These are phyloP conservation scores for Dionaea muscipula DNA, from an alignment of 179 eudicot species.

Conservation along the genomic window DNA sequence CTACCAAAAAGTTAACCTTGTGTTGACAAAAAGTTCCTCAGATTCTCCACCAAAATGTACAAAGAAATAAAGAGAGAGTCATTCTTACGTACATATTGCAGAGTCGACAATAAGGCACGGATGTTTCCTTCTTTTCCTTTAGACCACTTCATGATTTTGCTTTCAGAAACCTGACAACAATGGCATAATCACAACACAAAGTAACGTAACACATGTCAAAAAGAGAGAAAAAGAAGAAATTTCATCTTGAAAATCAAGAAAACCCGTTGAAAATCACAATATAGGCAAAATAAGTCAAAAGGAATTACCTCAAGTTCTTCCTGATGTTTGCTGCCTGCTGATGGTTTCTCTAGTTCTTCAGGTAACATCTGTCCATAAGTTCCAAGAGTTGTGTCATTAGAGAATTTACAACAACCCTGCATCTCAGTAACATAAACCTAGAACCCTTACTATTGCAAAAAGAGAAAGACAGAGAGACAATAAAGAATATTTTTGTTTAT, in stretches of 20 bases:
- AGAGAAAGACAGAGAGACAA: too few species aligned
- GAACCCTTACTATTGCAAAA: too few species aligned
- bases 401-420: neutral
- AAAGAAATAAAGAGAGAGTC: neutral
- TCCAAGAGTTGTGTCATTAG: constrained; percentile 4
- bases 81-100: constrained; percentile 55
- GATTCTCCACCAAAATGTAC: too few species aligned
- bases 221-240: neutral
- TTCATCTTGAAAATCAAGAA: neutral
- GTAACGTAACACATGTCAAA: neutral
- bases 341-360: constrained; percentile 16
- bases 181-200: neutral
- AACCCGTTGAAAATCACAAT: neutral
- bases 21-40: too few species aligned
- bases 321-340: constrained; percentile 17
- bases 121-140: constrained; percentile 86
- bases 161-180: constrained; percentile 37
- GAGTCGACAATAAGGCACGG: constrained; percentile 74
- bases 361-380: constrained; percentile 29
- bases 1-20: too few species aligned
- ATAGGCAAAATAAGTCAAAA: neutral
- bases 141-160: constrained; percentile 65
- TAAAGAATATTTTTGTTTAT: too few species aligned
- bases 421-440: neutral
- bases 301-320: constrained; percentile 40